Evolutionary conservation across 2,329 filamentous ascomycete species (phyloP).

Genomic region (Gyromitra esculenta): DNA sequence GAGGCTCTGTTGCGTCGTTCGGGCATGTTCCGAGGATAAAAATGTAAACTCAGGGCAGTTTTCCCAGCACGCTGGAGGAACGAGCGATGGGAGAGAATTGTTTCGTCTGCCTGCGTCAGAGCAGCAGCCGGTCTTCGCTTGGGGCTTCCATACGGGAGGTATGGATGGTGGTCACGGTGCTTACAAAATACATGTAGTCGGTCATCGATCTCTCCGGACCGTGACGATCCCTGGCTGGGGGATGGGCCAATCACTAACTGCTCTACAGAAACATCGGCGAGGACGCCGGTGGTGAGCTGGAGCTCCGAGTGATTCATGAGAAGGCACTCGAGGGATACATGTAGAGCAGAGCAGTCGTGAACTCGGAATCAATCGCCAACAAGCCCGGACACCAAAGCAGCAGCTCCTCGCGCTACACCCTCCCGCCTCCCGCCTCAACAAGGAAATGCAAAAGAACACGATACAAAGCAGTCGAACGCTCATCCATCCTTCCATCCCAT

Average conservation of each 20-base stretch:
- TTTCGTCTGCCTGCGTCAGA: conserved; percentile 7
- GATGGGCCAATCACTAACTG: background rate
- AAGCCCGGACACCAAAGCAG: no score
- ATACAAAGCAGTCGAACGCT: background rate
- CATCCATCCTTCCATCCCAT: no score
- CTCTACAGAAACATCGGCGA: background rate
- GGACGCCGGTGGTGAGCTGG: background rate
- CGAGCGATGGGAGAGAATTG: background rate
- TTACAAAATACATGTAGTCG: background rate
- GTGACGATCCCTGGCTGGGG: conserved; percentile 16
- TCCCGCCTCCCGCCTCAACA: background rate
- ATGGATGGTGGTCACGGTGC: background rate
- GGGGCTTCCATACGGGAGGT: conserved; percentile 11
- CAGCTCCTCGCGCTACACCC: background rate
- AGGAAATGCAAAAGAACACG: conserved; percentile 5
- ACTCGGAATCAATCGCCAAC: background rate
- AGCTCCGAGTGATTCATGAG: conserved; percentile 34
- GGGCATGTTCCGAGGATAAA: conserved; percentile 8
- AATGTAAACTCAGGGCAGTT: background rate
- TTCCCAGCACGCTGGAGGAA: background rate
- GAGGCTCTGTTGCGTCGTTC: conserved; percentile 42
- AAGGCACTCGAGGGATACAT: conserved; percentile 25
- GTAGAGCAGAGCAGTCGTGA: background rate
- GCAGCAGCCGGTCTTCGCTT: conserved; percentile 3
- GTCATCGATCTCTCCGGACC: conserved; percentile 11